phyloP scores from a whole-genome alignment of 768 basidiomycete species.

The Russula vinacea region DNA sequence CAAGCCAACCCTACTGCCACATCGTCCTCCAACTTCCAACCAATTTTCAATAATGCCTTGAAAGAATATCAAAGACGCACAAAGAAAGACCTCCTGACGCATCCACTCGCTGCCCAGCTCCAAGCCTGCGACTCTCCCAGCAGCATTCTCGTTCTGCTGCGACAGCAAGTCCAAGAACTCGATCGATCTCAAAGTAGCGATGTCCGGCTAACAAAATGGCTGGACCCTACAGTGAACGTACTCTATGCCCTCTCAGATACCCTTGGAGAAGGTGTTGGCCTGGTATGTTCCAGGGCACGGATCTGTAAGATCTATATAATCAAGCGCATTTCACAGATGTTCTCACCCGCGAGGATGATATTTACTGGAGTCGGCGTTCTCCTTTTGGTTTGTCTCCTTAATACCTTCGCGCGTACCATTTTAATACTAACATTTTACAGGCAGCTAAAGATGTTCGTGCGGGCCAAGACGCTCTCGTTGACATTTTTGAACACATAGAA shows the following conservation, averaged over 20 bases:
- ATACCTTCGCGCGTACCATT: neutral
- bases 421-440: neutral
- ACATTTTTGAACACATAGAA: neutral
- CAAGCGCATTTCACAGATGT: neutral
- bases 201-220: neutral
- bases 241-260: too few relatives aligned
- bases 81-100: neutral
- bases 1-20: neutral
- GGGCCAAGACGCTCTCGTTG: neutral
- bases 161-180: neutral
- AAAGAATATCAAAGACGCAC: neutral
- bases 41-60: neutral
- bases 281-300: too few relatives aligned
- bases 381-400: neutral
- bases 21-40: neutral
- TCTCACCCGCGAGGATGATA: neutral
- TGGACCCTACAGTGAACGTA: neutral
- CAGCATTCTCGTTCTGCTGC: neutral
- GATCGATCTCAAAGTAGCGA: neutral
- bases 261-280: neutral
- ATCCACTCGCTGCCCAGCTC: constrained; percentile 1
- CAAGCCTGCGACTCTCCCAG: neutral
- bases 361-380: constrained; percentile 1
- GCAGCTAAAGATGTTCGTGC: neutral
- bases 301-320: too few relatives aligned